These are phyloP conservation scores for Hexamita inflata DNA, from an alignment of 208 protist species.

Conservation along the genomic window DNA sequence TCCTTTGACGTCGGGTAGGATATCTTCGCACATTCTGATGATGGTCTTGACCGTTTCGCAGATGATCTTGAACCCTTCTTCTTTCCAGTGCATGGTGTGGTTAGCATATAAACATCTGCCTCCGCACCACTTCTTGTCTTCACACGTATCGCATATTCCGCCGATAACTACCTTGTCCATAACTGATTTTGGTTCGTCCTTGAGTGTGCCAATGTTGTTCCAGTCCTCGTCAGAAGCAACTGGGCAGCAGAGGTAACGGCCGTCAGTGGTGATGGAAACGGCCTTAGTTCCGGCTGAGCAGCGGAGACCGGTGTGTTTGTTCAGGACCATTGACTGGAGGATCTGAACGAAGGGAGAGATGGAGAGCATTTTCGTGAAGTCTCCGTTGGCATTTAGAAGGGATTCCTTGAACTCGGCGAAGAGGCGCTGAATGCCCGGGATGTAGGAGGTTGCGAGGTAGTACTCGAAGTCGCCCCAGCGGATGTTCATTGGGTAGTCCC, in stretches of 20 bases:
- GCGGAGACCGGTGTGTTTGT: not conserved
- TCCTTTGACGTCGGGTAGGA: not conserved
- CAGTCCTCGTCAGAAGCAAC: slow-evolving; percentile 26
- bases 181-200: not conserved
- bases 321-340: not conserved
- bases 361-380: not conserved
- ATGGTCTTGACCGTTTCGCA: slow-evolving; percentile 32
- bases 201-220: slow-evolving; percentile 29
- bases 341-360: slow-evolving; percentile 39
- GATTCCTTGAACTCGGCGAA: not conserved
- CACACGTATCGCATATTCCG: slow-evolving; percentile 34
- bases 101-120: slow-evolving; percentile 44
- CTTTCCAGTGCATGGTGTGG: slow-evolving; percentile 34
- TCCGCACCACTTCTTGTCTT: slow-evolving; percentile 27
- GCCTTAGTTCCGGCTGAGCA: slow-evolving; percentile 39
- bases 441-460: slow-evolving; percentile 28
- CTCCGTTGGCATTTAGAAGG: too few species aligned
- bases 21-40: not conserved
- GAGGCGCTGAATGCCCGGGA: slow-evolving; percentile 20
- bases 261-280: slow-evolving; percentile 40
- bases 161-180: not conserved
- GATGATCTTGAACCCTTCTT: slow-evolving; percentile 31
- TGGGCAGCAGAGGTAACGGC: slow-evolving; percentile 36
- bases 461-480: slow-evolving; percentile 28
- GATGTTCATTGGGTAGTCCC: slow-evolving; percentile 37